These are phyloP conservation scores for Saccharomyces pastorianus DNA, from an alignment of 1,139 yeast genomes.

Conservation along the genomic window DNA sequence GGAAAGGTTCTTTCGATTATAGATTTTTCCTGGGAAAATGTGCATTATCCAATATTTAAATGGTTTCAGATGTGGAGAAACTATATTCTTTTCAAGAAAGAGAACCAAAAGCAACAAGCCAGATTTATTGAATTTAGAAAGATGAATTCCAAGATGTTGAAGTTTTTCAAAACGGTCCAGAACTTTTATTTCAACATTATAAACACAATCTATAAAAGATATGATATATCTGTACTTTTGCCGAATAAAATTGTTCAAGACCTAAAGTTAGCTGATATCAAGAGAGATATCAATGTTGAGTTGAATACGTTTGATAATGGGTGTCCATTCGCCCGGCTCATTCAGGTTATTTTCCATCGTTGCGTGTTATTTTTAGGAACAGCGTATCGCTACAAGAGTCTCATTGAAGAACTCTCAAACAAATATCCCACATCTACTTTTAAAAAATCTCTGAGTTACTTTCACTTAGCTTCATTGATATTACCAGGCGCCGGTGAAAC, in stretches of 20 bases:
- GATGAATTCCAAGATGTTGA: constrained; percentile 44
- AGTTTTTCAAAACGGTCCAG: constrained; percentile 40
- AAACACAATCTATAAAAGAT: constrained; percentile 20
- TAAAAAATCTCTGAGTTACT: constrained; percentile 41
- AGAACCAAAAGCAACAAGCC: constrained; percentile 28
- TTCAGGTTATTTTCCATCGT: constrained; percentile 45
- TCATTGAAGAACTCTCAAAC: constrained; percentile 40
- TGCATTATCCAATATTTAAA: constrained; percentile 58
- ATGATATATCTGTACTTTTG: constrained; percentile 14
- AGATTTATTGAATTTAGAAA: constrained; percentile 48
- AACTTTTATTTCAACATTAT: constrained; percentile 41
- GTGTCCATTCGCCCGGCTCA: constrained; percentile 31
- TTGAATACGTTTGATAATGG: constrained; percentile 16
- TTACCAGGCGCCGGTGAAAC: constrained; percentile 64
- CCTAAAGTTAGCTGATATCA: constrained; percentile 9
- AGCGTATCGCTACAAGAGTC: constrained; percentile 48
- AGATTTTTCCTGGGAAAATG: constrained; percentile 49
- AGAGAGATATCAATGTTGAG: background rate
- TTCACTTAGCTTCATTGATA: constrained; percentile 45
- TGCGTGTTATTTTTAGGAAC: constrained; percentile 54
- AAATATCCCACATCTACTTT: constrained; percentile 34
- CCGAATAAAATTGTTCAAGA: constrained; percentile 14
- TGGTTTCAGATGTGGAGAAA: constrained; percentile 34
- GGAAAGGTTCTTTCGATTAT: constrained; percentile 25
- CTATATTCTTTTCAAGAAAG: constrained; percentile 15